These are phyloP conservation scores for Cicer yamashitae DNA, from an alignment of 306 rosid species.

Conservation along the genomic window DNA sequence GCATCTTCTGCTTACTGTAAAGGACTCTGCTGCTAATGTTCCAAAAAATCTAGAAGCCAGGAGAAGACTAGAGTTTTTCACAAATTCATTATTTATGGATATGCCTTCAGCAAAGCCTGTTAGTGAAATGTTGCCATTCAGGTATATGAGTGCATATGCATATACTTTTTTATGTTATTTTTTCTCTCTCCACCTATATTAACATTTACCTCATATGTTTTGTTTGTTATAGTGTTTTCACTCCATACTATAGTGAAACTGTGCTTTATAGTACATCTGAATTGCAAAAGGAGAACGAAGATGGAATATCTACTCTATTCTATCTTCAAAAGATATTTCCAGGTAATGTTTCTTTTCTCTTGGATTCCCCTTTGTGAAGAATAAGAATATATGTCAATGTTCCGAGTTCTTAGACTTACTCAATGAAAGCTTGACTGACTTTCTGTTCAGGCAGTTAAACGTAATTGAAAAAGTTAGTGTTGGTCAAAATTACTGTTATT, in stretches of 20 bases:
- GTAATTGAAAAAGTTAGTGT: background rate
- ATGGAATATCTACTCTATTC: slow-evolving; percentile 89
- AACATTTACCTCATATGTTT: slow-evolving; percentile 27
- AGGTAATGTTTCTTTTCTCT: slow-evolving; percentile 58
- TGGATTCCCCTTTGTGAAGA: background rate
- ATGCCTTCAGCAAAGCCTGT: slow-evolving; percentile 95
- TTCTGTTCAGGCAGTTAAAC: background rate
- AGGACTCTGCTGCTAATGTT: slow-evolving; percentile 89
- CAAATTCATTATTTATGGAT: slow-evolving; percentile 96
- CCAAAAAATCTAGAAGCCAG: slow-evolving; percentile 99
- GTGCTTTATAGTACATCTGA: slow-evolving; percentile 88
- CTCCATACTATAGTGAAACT: slow-evolving; percentile 98
- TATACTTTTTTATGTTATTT: slow-evolving; percentile 19
- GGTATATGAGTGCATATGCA: slow-evolving; percentile 61
- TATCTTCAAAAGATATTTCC: slow-evolving; percentile 99
- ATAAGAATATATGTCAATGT: background rate
- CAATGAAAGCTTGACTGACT: background rate
- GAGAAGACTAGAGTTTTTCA: slow-evolving; percentile 90
- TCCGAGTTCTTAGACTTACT: slow-evolving; percentile 1
- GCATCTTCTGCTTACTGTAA: slow-evolving; percentile 93
- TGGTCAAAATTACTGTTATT: background rate
- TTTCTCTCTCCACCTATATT: slow-evolving; percentile 17
- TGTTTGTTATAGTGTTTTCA: slow-evolving; percentile 79
- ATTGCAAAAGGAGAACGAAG: slow-evolving; percentile 88
- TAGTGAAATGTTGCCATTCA: slow-evolving; percentile 84